These are phyloP conservation scores for Cnidoscolus chayamansa DNA, from an alignment of 441 rosid species.

Conservation along the genomic window DNA sequence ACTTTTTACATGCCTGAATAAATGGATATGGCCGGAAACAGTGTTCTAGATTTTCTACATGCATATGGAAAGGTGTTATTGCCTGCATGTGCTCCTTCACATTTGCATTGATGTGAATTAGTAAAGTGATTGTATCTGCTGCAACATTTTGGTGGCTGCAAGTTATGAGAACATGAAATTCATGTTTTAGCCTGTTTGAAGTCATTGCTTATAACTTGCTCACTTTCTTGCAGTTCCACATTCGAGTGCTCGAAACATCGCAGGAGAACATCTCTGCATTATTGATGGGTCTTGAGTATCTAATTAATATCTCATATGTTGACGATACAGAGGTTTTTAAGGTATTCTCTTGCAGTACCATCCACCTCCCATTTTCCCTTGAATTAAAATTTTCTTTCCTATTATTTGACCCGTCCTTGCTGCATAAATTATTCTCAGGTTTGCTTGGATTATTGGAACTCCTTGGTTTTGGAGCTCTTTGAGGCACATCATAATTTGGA, in stretches of 20 bases:
- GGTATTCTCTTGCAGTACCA: slow-evolving; percentile 29
- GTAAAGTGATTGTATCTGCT: neutral
- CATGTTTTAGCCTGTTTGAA: neutral
- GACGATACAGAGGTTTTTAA: slow-evolving; percentile 99
- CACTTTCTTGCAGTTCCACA: slow-evolving; percentile 63
- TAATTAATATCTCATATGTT: slow-evolving; percentile 85
- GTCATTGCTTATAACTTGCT: neutral
- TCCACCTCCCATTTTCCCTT: neutral
- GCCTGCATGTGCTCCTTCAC: neutral
- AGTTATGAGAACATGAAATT: neutral
- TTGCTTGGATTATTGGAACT: slow-evolving; percentile 99
- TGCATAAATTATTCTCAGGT: slow-evolving; percentile 53
- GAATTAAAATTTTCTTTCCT: neutral
- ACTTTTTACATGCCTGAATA: neutral
- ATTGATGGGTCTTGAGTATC: slow-evolving; percentile 87
- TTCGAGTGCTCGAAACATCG: slow-evolving; percentile 71
- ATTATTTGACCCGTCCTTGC: slow-evolving; percentile 4
- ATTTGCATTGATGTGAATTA: neutral
- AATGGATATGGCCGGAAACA: neutral
- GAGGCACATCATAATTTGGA: slow-evolving; percentile 83
- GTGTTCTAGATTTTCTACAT: neutral
- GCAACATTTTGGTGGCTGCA: neutral
- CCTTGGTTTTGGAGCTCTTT: slow-evolving; percentile 86
- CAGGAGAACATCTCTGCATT: slow-evolving; percentile 67
- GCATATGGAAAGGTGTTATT: neutral